These are phyloP conservation scores for Boechera retrofracta DNA, from an alignment of 345 rosid genomes.

Conservation along the genomic window DNA sequence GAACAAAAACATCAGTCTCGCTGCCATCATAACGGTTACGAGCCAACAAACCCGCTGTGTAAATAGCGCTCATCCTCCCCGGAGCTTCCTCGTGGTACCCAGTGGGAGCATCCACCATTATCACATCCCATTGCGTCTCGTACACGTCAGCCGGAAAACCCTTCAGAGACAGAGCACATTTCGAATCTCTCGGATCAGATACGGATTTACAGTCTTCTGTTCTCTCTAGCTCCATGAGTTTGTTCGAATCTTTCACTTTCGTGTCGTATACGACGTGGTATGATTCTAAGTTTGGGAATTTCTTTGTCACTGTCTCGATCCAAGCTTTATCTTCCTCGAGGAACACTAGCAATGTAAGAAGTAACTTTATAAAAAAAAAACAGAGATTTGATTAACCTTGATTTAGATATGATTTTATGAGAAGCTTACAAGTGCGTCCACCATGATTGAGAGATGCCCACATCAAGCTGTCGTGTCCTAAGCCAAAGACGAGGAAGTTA, in stretches of 20 bases:
- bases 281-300: conserved; percentile 63
- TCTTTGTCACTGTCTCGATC: conserved; percentile 59
- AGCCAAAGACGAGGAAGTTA: conserved; percentile 82
- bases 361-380: neutral
- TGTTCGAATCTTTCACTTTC: neutral
- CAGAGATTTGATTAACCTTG: neutral
- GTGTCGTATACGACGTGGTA: conserved; percentile 54
- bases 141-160: neutral
- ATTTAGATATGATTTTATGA: neutral
- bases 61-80: conserved; percentile 6
- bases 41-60: conserved; percentile 1
- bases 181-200: neutral
- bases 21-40: neutral
- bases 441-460: conserved; percentile 80
- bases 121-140: neutral
- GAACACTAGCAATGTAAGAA: conserved; percentile 44
- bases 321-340: conserved; percentile 82
- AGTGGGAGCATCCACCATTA: neutral
- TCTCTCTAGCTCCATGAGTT: neutral
- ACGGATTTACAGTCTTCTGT: neutral
- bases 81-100: neutral
- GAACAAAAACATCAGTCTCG: neutral
- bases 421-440: conserved; percentile 57
- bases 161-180: neutral
- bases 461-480: conserved; percentile 88